These are phyloP conservation scores for Penicillium lagena DNA, from an alignment of 495 filamentous ascomycete genomes.

Conservation along the genomic window DNA sequence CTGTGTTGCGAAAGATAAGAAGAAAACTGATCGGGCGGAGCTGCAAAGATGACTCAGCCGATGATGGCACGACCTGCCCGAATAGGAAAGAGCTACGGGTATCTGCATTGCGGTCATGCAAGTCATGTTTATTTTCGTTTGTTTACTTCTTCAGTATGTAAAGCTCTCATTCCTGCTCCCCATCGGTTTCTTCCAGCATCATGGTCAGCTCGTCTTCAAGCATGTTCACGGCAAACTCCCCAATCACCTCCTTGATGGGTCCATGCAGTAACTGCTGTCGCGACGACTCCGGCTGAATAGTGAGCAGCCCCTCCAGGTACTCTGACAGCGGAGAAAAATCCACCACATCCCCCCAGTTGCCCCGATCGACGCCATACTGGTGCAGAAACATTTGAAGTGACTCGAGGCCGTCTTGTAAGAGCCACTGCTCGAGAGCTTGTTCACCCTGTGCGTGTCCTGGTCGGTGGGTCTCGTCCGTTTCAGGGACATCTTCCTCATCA, in stretches of 20 bases:
- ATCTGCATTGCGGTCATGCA: neutral
- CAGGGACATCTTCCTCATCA: constrained; percentile 5
- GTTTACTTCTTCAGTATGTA: neutral
- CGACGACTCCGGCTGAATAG: constrained; percentile 18
- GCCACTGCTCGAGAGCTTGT: constrained; percentile 30
- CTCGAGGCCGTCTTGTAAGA: constrained; percentile 29
- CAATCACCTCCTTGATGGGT: constrained; percentile 27
- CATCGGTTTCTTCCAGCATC: constrained; percentile 18
- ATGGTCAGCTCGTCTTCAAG: constrained; percentile 36
- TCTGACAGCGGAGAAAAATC: constrained; percentile 31
- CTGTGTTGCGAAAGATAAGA: no score
- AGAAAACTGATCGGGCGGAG: no score
- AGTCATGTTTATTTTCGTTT: neutral
- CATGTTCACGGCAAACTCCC: constrained; percentile 34
- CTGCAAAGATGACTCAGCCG: no score
- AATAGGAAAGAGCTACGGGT: no score
- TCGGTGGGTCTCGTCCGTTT: constrained; percentile 8
- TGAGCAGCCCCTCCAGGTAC: constrained; percentile 30
- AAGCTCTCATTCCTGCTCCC: constrained; percentile 8
- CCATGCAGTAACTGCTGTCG: constrained; percentile 26
- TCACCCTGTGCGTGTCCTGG: constrained; percentile 18
- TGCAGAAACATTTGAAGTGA: constrained; percentile 29
- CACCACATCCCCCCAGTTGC: constrained; percentile 36
- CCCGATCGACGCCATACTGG: constrained; percentile 38
- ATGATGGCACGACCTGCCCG: no score